Percentiles rank a stretch among this genome's conserved stretches.
These are phyloP conservation scores for Wickerhamiella dianesei DNA, from an alignment of 805 yeast species.

Conservation along the genomic window DNA sequence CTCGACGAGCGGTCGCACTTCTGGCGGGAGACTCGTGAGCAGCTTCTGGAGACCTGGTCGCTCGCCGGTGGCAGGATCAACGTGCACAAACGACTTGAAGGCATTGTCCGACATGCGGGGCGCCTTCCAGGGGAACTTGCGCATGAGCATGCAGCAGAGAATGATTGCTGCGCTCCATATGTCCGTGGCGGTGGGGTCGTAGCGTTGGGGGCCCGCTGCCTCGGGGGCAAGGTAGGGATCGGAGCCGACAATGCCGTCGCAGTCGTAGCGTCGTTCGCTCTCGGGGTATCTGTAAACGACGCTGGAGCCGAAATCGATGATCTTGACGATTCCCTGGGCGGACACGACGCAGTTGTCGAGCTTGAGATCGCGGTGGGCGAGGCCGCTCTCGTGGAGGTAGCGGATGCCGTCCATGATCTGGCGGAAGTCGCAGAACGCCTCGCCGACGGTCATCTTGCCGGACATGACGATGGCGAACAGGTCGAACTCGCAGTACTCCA, in stretches of 20 bases:
- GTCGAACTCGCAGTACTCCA: slow-evolving; percentile 92
- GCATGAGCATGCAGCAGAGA: slow-evolving; percentile 81
- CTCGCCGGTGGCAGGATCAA: slow-evolving; percentile 15
- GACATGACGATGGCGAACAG: slow-evolving; percentile 91
- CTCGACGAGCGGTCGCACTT: slow-evolving; percentile 46
- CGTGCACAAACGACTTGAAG: slow-evolving; percentile 58
- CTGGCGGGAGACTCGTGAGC: slow-evolving; percentile 54
- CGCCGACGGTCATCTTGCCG: slow-evolving; percentile 67
- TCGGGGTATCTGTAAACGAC: slow-evolving; percentile 85
- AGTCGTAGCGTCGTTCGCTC: slow-evolving; percentile 53
- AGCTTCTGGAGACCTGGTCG: slow-evolving; percentile 52
- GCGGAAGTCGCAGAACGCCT: slow-evolving; percentile 78
- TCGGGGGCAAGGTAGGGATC: slow-evolving; percentile 91
- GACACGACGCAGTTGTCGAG: slow-evolving; percentile 86
- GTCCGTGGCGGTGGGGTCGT: slow-evolving; percentile 88
- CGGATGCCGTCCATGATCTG: slow-evolving; percentile 70
- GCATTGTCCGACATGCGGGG: slow-evolving; percentile 72
- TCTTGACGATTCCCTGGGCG: slow-evolving; percentile 57
- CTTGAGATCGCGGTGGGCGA: slow-evolving; percentile 87
- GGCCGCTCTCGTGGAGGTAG: slow-evolving; percentile 67
- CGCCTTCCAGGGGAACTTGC: slow-evolving; percentile 90
- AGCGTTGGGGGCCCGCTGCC: slow-evolving; percentile 66
- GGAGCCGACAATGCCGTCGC: slow-evolving; percentile 76
- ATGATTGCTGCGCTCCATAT: slow-evolving; percentile 88
- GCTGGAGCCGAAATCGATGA: slow-evolving; percentile 90